Evolutionary conservation across 345 rosid genomes (phyloP).

Genomic region (Theobroma cacao): DNA sequence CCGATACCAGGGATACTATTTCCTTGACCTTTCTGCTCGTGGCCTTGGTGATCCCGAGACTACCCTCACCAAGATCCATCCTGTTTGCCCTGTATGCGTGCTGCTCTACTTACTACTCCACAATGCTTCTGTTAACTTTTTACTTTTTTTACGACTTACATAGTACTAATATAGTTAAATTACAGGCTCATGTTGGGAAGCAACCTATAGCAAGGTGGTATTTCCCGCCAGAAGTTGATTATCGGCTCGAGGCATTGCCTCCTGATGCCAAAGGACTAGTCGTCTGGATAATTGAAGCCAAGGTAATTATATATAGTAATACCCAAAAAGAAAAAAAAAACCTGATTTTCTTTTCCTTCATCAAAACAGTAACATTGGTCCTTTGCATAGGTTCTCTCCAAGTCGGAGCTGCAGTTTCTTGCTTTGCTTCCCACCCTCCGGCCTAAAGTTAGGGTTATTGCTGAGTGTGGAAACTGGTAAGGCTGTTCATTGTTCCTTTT

Average conservation of each 20-base stretch:
- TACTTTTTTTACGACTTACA: background rate
- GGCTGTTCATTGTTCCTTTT: background rate
- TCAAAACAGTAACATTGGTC: background rate
- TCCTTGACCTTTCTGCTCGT: slow-evolving; percentile 89
- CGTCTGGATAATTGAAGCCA: slow-evolving; percentile 89
- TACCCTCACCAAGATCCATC: slow-evolving; percentile 79
- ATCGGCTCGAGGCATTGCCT: slow-evolving; percentile 68
- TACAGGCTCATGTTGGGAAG: slow-evolving; percentile 84
- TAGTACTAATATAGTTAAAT: background rate
- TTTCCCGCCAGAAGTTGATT: slow-evolving; percentile 91
- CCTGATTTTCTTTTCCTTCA: background rate
- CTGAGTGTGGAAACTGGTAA: slow-evolving; percentile 92
- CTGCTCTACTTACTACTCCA: background rate
- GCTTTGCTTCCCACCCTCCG: slow-evolving; percentile 85
- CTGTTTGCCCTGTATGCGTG: slow-evolving; percentile 77
- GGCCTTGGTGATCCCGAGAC: slow-evolving; percentile 97
- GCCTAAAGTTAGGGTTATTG: slow-evolving; percentile 82
- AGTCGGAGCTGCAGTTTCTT: slow-evolving; percentile 81
- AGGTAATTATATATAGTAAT: slow-evolving; percentile 34
- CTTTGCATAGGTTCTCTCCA: slow-evolving; percentile 66
- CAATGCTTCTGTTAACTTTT: background rate
- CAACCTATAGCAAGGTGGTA: slow-evolving; percentile 98
- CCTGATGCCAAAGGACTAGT: slow-evolving; percentile 81
- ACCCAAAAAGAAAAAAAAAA: no score
- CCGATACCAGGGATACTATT: slow-evolving; percentile 70